Base-by-base conservation (phyloP, 2,329 filamentous ascomycete genomes). In the Phialophora tarda region DNA sequence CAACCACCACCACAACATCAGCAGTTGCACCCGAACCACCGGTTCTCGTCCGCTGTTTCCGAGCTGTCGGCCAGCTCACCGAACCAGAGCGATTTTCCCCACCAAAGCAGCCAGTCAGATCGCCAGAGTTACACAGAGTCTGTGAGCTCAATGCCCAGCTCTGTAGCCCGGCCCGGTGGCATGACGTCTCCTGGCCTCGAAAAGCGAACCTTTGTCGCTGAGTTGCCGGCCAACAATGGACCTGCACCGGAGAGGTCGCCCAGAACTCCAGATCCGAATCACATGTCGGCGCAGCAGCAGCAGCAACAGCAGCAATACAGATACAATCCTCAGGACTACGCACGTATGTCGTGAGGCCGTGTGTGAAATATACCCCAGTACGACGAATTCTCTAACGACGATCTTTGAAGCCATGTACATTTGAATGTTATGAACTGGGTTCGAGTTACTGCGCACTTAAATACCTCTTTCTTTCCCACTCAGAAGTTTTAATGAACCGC, bases 291-390 rank as follows among this genome's bases (percentile, higher is more conserved):
- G 21, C 59, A 51, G 53, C 51, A 48, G 62, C 62, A 56, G 56
- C 59, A 55, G 54, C 53, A 66, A 24, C 55, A 56, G 14, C 63
- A 65, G 56, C 64, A 66, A 55, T 68, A 66, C 41, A 61, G 66
- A 41, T 71, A 71, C 63, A 69, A 69, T 41, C 69, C 69, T 8
- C 64, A 63, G 44, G 69, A 71, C 38, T 71, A 69, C 59, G 69
- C 62, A 3, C 57, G 67, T 4, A 63, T 67, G 62, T 67, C 67
- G 60, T 68, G 55, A 68, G 41, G 21, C 10, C 17, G 34, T 26
- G 7, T 34, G 12, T 50, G 26, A 21, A 47, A 6, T 41, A 53
- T 61, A 55, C 53, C 48, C 28, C 12, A 30, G 24, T n/a, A 14
- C 34, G 47, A 64, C 62, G 56, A 64, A 28, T 64, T 47, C 59